These are phyloP conservation scores for Strobilomyces dryophilus DNA, from an alignment of 768 basidiomycete species.

Conservation along the genomic window DNA sequence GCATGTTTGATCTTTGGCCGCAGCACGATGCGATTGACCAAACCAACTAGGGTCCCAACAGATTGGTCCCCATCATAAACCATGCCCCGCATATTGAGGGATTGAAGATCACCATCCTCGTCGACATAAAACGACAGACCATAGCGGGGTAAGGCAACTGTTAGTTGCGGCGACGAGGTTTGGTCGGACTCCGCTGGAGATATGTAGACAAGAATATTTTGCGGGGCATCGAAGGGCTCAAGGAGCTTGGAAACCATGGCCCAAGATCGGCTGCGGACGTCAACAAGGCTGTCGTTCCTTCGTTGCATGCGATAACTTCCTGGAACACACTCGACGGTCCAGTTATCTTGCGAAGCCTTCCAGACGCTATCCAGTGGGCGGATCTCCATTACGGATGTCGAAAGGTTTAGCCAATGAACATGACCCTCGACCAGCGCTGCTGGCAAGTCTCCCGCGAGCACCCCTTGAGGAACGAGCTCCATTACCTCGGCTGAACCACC, in stretches of 20 bases:
- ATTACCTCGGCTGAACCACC: background rate
- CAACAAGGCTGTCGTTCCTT: conserved; percentile 17
- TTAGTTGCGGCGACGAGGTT: conserved; percentile 12
- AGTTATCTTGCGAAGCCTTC: conserved; percentile 24
- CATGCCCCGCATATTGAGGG: conserved; percentile 38
- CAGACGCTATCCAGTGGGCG: conserved; percentile 25
- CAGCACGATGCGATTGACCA: conserved; percentile 38
- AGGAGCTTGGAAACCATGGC: conserved; percentile 24
- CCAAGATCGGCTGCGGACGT: conserved; percentile 26
- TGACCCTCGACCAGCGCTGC: conserved; percentile 16
- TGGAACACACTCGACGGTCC: conserved; percentile 18
- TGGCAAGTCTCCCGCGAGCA: conserved; percentile 25
- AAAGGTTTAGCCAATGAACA: conserved; percentile 32
- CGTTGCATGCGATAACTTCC: conserved; percentile 7
- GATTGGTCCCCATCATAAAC: conserved; percentile 40
- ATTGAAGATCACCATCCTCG: conserved; percentile 30
- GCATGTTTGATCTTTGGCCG: conserved; percentile 19
- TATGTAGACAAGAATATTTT: conserved; percentile 21
- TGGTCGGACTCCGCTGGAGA: background rate
- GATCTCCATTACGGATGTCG: conserved; percentile 22
- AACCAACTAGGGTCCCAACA: conserved; percentile 42
- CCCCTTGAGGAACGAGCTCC: conserved; percentile 24
- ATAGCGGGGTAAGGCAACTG: conserved; percentile 37
- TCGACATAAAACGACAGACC: conserved; percentile 35
- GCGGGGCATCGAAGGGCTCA: conserved; percentile 19